phyloP scores from a whole-genome alignment of 164 flowering plant genomes.

The Platanus orientalis region DNA sequence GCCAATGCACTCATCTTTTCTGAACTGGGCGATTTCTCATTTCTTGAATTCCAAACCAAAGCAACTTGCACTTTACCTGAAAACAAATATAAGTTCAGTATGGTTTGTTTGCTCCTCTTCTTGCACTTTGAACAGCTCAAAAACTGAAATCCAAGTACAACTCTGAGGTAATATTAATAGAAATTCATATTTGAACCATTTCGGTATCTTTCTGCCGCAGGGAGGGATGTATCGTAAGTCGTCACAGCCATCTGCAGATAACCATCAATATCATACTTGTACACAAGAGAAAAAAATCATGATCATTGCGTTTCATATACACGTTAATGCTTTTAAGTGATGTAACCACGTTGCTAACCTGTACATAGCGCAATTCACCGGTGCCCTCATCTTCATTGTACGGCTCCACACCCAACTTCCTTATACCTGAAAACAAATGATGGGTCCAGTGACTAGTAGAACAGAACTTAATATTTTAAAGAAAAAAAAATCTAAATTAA shows the following conservation, averaged over 20 bases:
- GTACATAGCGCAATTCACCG: conserved; percentile 88
- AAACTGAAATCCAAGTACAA: not conserved
- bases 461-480: not conserved
- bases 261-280: conserved; percentile 3
- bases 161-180: not conserved
- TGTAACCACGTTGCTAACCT: conserved; percentile 36
- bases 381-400: conserved; percentile 78
- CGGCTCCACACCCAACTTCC: conserved; percentile 57
- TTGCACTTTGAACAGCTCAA: not conserved
- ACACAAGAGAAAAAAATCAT: not conserved
- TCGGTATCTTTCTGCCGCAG: conserved; percentile 65
- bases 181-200: conserved; percentile 44
- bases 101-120: no score
- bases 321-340: not conserved
- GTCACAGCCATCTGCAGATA: conserved; percentile 91
- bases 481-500: not conserved
- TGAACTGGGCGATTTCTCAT: conserved; percentile 59
- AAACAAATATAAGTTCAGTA: conserved; percentile 5
- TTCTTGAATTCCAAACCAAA: conserved; percentile 94
- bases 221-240: conserved; percentile 72
- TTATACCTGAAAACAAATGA: conserved; percentile 45
- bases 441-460: not conserved
- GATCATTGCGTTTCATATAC: not conserved
- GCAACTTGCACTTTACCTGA: conserved; percentile 89
- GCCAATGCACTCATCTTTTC: conserved; percentile 68